Percentiles rank a stretch among this genome's conserved stretches.
Conservation (phyloP, 2,329 filamentous ascomycete genomes). For the Trichoderma oligosporum region DNA sequence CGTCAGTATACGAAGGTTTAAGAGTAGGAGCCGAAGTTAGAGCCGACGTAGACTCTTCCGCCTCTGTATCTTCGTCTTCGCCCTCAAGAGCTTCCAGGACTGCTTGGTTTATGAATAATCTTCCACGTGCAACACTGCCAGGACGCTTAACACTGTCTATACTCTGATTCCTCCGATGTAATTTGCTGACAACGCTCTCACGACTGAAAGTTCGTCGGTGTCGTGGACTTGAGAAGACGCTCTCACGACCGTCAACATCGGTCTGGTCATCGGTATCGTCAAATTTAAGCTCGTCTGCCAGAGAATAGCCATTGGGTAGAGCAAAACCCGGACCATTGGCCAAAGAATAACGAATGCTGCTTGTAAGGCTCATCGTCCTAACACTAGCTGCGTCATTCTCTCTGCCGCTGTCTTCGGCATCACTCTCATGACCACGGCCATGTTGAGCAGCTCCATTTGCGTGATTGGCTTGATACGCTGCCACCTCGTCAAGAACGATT, state of each 20-base stretch:
- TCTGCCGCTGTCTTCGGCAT: conserved; percentile 57
- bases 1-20: conserved; percentile 63
- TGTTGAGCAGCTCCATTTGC: conserved; percentile 37
- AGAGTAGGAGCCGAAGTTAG: conserved; percentile 28
- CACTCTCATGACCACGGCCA: conserved; percentile 47
- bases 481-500: conserved; percentile 78
- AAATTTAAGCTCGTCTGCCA: conserved; percentile 88
- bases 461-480: conserved; percentile 60
- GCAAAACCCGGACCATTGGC: conserved; percentile 53
- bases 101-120: conserved; percentile 50
- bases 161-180: conserved; percentile 55
- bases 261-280: conserved; percentile 72
- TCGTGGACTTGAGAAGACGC: conserved; percentile 49
- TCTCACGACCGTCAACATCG: conserved; percentile 67
- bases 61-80: conserved; percentile 46
- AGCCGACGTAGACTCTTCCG: conserved; percentile 24
- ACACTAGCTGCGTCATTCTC: conserved; percentile 72
- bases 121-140: conserved; percentile 52
- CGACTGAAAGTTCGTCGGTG: conserved; percentile 55
- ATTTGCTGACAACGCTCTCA: conserved; percentile 49
- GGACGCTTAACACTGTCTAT: conserved; percentile 55
- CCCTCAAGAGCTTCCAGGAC: conserved; percentile 56
- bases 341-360: conserved; percentile 70
- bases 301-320: conserved; percentile 64
- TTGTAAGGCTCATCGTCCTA: conserved; percentile 65